These are phyloP conservation scores for Pelargonium nanum DNA, from an alignment of 345 rosid species.

Conservation along the genomic window DNA sequence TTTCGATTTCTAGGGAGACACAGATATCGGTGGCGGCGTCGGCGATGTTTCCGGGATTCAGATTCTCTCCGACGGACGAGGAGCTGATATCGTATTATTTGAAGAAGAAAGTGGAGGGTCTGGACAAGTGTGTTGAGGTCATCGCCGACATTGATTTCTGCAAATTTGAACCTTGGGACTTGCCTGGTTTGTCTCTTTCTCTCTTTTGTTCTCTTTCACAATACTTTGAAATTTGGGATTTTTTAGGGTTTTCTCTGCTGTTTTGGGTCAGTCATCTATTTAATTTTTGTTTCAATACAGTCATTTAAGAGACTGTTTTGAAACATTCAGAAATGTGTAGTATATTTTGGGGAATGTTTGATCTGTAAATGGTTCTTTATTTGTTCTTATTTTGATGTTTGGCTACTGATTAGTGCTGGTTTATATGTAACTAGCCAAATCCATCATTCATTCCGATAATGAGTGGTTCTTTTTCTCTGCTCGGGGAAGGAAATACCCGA, in stretches of 20 bases:
- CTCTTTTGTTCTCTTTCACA: not conserved
- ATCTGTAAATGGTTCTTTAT: too few relatives aligned
- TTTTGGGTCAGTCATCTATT: too few relatives aligned
- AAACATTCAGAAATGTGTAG: too few relatives aligned
- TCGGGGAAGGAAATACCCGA: conserved; percentile 80
- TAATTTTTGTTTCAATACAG: too few relatives aligned
- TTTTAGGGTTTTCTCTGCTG: not conserved
- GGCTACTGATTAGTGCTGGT: not conserved
- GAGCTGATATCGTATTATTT: conserved; percentile 73
- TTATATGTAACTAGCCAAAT: conserved; percentile 32
- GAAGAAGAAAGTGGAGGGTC: conserved; percentile 62
- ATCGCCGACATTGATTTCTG: conserved; percentile 68
- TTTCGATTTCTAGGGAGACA: conserved; percentile 41
- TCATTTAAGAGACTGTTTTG: too few relatives aligned
- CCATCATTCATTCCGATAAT: conserved; percentile 51
- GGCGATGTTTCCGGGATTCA: conserved; percentile 71
- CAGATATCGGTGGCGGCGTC: conserved; percentile 50
- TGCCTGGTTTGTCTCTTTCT: conserved; percentile 47
- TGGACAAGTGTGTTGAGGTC: conserved; percentile 57
- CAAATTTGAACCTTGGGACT: conserved; percentile 78
- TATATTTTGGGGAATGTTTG: too few relatives aligned
- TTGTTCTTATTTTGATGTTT: not conserved
- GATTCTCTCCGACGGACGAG: conserved; percentile 73
- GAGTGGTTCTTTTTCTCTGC: conserved; percentile 91
- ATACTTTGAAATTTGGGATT: not conserved